Conservation (phyloP, 805 yeast genomes). For the Metschnikowia borealis region DNA sequence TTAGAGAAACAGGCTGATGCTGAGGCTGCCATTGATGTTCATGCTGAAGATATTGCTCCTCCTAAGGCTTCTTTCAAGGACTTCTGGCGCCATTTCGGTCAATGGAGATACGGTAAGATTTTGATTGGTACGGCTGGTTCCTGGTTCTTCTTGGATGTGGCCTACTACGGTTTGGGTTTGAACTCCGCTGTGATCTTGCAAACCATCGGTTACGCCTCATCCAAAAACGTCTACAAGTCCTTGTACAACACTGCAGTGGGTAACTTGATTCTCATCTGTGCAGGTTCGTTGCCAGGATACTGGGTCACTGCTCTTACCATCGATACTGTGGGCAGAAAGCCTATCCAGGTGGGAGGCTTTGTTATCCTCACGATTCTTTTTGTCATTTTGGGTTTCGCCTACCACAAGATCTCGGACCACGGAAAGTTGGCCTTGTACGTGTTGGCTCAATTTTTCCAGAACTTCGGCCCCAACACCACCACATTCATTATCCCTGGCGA, state of each 20-base stretch:
- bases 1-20: conserved; percentile 51
- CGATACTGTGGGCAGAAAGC: conserved; percentile 80
- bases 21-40: conserved; percentile 38
- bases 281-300: conserved; percentile 94
- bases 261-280: conserved; percentile 87
- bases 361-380: conserved; percentile 64
- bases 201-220: conserved; percentile 80
- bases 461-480: conserved; percentile 91
- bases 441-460: conserved; percentile 80
- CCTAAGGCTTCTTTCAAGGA: conserved; percentile 81
- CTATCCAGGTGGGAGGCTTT: conserved; percentile 77
- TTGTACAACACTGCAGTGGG: conserved; percentile 83
- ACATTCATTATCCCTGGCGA: conserved; percentile 92
- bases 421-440: conserved; percentile 77
- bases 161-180: conserved; percentile 83
- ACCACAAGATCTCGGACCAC: conserved; percentile 60
- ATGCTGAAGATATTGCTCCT: conserved; percentile 43
- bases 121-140: conserved; percentile 86
- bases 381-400: conserved; percentile 81
- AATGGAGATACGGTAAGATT: conserved; percentile 86
- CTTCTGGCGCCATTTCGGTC: conserved; percentile 66
- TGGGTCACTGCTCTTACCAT: conserved; percentile 80
- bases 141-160: conserved; percentile 89
- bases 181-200: conserved; percentile 76
- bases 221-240: conserved; percentile 62